A percentile compares a stretch with the other conserved stretches of the same genome.
Conservation (phyloP, 2,329 filamentous ascomycete species). For the Fusarium piperis region DNA sequence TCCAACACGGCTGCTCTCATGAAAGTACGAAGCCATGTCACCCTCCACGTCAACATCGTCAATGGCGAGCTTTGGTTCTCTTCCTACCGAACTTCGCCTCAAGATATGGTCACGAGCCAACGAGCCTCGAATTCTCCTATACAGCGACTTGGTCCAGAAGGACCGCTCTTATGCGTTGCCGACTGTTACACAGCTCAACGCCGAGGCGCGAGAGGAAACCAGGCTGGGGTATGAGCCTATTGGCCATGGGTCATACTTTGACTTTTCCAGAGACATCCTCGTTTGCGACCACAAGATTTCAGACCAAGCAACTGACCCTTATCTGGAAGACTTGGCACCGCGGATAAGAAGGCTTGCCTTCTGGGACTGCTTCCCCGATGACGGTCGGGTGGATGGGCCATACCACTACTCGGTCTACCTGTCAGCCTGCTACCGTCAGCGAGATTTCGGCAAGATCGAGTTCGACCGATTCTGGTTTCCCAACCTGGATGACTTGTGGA, state of each 20-base stretch:
- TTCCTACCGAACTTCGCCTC: conserved; percentile 51
- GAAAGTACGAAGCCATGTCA: conserved; percentile 7
- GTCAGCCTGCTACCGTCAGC: conserved; percentile 45
- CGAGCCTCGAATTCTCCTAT: conserved; percentile 50
- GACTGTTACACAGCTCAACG: conserved; percentile 49
- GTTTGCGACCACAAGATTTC: conserved; percentile 51
- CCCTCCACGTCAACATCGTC: conserved; percentile 16
- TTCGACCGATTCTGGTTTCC: conserved; percentile 53
- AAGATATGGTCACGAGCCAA: conserved; percentile 51
- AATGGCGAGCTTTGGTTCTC: conserved; percentile 39
- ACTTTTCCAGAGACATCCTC: conserved; percentile 50
- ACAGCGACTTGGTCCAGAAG: conserved; percentile 47
- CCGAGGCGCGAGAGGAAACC: conserved; percentile 48
- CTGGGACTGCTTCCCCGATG: conserved; percentile 54
- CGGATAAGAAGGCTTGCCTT: conserved; percentile 49
- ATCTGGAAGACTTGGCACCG: conserved; percentile 47
- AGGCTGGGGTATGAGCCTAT: conserved; percentile 49
- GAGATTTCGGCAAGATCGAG: conserved; percentile 46
- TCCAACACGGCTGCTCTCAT: conserved; percentile 6
- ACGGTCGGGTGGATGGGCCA: conserved; percentile 47
- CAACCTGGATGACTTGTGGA: conserved; percentile 51
- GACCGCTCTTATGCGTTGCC: conserved; percentile 47
- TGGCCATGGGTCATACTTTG: conserved; percentile 48
- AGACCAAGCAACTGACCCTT: conserved; percentile 45
- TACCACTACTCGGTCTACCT: conserved; percentile 50